phyloP scores from a whole-genome alignment of 176 grass and related monocot genomes.

The Canna indica region DNA sequence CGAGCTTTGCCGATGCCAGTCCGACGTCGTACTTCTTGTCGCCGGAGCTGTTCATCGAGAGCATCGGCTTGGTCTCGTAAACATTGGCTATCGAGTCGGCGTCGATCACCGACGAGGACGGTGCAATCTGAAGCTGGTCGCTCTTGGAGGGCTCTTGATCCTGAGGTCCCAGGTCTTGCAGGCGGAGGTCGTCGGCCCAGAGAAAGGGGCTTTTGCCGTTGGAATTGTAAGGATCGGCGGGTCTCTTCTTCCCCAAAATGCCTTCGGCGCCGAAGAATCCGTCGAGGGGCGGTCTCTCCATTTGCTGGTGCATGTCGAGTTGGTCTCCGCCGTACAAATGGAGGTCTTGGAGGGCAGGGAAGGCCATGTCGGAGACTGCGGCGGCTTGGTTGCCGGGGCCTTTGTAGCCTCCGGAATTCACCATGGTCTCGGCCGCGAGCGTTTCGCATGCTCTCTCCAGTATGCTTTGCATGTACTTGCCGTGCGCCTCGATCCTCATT shows the following conservation, averaged over 20 bases:
- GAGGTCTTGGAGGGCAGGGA: slow-evolving; percentile 71
- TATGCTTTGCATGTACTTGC: slow-evolving; percentile 97
- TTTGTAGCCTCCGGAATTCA: slow-evolving; percentile 42
- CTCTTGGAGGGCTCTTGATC: slow-evolving; percentile 37
- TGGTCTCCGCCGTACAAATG: slow-evolving; percentile 55
- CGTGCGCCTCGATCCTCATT: slow-evolving; percentile 96
- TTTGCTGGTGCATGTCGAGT: slow-evolving; percentile 78
- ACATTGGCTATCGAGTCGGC: slow-evolving; percentile 59
- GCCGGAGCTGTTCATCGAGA: slow-evolving; percentile 50
- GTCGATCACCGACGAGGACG: slow-evolving; percentile 33
- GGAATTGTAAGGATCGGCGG: slow-evolving; percentile 24
- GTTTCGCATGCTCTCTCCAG: slow-evolving; percentile 87
- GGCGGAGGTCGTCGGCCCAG: slow-evolving; percentile 50
- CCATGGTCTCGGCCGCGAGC: slow-evolving; percentile 46
- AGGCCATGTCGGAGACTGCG: slow-evolving; percentile 41
- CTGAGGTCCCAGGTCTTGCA: slow-evolving; percentile 6
- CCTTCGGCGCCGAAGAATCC: slow-evolving; percentile 44
- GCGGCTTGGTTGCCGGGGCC: slow-evolving; percentile 58
- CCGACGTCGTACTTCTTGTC: slow-evolving; percentile 51
- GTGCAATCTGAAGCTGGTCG: slow-evolving; percentile 75
- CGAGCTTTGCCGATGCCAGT: slow-evolving; percentile 33
- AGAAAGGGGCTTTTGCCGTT: slow-evolving; percentile 65
- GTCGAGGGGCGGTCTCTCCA: slow-evolving; percentile 49
- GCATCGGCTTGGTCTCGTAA: slow-evolving; percentile 59
- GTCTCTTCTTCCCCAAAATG: slow-evolving; percentile 49